Base-by-base conservation (phyloP, 169 alveolate genomes). In the Eimeria falciformis region DNA sequence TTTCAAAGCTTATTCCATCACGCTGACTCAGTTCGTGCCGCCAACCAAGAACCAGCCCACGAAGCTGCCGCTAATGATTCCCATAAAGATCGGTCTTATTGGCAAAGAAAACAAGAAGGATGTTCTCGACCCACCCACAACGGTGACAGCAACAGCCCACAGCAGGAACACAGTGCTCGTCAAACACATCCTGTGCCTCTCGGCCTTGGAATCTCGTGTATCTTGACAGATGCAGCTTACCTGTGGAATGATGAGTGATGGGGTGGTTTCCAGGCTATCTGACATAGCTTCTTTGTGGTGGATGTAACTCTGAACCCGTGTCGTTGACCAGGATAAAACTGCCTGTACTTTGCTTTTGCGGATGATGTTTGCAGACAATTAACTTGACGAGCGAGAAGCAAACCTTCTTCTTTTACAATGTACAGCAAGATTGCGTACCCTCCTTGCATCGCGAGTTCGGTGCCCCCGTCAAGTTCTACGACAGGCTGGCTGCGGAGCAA, bases 381-480 rank as follows among this genome's bases (percentile, higher is more conserved):
- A 65, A 23, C 55, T 53, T 77, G 27, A 50, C 75, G 29, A 37
- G 40, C 46, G 46, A 23, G 25, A 17, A 2, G 73, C 69, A 90
- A 45, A 47, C 83, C 7, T 11, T 55, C 40, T 27, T 27, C 68
- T 18, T 62, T 14, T 17, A 40, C 21, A 40, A 43, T 23, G 45
- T 56, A 2, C 3, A 1, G n/a, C 82, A 62, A 45, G 87, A 45
- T n/a, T 46, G 73, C 47, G 27, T 33, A 5, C 27, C 33, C 18
- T 58, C 91, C 14, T 0, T 62, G 1, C 83, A 45, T 6, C 71
- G 98, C 55, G 97, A 94, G 25, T 97, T 97, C 90, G 95, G 98
- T 5, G 98, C 99, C n/a, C 99, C 99, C 9, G 98, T 97, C 40
- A 93, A 94, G 85, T 95, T 97, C 37, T 95, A 94, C 89, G 84